Evolutionary conservation across 495 filamentous ascomycete genomes (phyloP).

Genomic region (Daldinia vernicosa): DNA sequence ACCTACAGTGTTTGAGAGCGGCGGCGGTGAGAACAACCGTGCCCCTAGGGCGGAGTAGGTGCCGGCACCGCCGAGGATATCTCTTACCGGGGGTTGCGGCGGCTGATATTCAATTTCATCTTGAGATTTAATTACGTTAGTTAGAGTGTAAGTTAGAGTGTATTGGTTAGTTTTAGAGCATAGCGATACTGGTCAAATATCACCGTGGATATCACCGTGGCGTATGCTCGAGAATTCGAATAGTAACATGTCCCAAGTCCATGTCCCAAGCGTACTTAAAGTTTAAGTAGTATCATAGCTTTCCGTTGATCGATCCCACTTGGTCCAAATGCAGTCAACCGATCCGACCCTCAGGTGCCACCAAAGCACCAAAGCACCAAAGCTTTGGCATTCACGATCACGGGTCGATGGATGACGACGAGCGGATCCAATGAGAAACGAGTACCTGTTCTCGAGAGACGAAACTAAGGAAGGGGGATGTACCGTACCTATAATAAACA

Average conservation of each 20-base stretch:
- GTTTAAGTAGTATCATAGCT: not conserved
- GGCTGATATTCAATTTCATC: conserved; percentile 89
- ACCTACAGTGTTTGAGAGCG: conserved; percentile 68
- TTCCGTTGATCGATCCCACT: conserved; percentile 16
- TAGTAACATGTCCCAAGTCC: not conserved
- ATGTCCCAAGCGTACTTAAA: not conserved
- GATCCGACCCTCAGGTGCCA: conserved; percentile 6
- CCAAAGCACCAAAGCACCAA: not conserved
- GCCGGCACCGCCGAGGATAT: conserved; percentile 87
- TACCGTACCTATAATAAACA: conserved; percentile 95
- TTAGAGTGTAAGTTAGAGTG: not conserved
- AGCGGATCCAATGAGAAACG: conserved; percentile 14
- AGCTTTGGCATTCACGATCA: conserved; percentile 4
- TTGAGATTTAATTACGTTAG: conserved; percentile 50
- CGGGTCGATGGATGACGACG: conserved; percentile 5
- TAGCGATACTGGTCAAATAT: not conserved
- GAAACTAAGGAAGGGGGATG: conserved; percentile 21
- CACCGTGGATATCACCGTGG: too few relatives aligned
- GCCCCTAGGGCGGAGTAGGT: conserved; percentile 88
- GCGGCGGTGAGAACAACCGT: conserved; percentile 78
- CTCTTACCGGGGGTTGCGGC: conserved; percentile 66
- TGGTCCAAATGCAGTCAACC: conserved; percentile 18
- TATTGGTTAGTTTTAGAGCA: too few relatives aligned
- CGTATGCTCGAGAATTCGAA: not conserved
- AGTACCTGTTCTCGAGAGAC: not conserved